Evolutionary conservation across 257 asterid genomes (phyloP).

Genomic region (Prunella vulgaris): DNA sequence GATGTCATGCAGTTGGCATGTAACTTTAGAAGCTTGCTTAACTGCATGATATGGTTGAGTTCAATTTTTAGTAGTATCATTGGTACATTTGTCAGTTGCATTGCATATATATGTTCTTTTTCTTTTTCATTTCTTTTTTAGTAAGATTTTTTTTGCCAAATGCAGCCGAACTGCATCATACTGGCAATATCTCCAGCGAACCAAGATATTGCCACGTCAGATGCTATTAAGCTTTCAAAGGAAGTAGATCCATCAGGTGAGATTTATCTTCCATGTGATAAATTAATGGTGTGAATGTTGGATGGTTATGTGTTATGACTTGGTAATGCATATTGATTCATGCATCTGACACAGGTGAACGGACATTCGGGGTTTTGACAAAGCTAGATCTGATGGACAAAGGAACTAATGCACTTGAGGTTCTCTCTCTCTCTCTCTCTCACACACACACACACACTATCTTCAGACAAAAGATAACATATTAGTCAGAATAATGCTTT

Average conservation of each 20-base stretch:
- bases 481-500: background rate
- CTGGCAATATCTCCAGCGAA: slow-evolving; percentile 95
- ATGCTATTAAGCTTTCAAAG: slow-evolving; percentile 83
- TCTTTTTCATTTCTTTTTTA: background rate
- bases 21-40: background rate
- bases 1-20: background rate
- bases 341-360: slow-evolving; percentile 57
- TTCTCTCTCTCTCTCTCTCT: slow-evolving; percentile 28
- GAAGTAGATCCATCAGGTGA: slow-evolving; percentile 92
- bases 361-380: slow-evolving; percentile 92
- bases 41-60: background rate
- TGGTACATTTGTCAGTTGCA: background rate
- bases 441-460: background rate
- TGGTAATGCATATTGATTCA: slow-evolving; percentile 14
- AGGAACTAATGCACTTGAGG: slow-evolving; percentile 92
- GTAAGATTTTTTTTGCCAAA: background rate
- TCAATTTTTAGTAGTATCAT: background rate
- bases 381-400: slow-evolving; percentile 94
- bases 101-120: background rate
- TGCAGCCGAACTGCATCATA: slow-evolving; percentile 84
- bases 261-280: background rate
- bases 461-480: background rate
- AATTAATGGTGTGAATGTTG: slow-evolving; percentile 2
- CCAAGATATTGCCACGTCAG: slow-evolving; percentile 97
- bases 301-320: background rate